Evolutionary conservation across 176 grass and related monocot species (phyloP).

Genomic region (Zoysia pacifica): DNA sequence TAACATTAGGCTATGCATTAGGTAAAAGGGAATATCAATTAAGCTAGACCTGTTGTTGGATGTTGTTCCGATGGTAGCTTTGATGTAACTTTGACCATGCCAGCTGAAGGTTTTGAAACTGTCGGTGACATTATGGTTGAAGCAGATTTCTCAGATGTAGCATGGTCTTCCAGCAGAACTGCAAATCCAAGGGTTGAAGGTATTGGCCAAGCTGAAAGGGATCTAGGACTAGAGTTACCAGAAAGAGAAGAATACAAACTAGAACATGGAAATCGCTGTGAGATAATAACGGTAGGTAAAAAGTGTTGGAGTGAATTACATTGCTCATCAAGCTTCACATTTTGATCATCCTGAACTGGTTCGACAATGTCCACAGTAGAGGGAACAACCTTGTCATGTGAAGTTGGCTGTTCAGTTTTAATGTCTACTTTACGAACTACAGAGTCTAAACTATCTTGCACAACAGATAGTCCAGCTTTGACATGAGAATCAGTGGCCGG

Average conservation of each 20-base stretch:
- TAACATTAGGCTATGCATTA: conserved; percentile 30
- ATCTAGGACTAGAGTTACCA: conserved; percentile 44
- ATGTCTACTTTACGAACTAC: conserved; percentile 20
- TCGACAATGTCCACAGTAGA: conserved; percentile 14
- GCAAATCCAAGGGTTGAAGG: conserved; percentile 78
- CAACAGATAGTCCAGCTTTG: conserved; percentile 32
- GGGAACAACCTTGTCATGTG: conserved; percentile 28
- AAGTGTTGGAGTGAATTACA: conserved; percentile 27
- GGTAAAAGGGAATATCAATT: conserved; percentile 19
- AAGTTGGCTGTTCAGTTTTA: conserved; percentile 3
- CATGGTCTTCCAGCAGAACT: conserved; percentile 69
- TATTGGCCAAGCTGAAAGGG: conserved; percentile 52
- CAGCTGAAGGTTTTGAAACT: conserved; percentile 20
- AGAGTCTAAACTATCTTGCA: conserved; percentile 27
- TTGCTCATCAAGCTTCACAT: conserved; percentile 37
- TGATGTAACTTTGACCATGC: conserved; percentile 20
- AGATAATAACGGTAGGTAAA: conserved; percentile 57
- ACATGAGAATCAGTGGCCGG: conserved; percentile 18
- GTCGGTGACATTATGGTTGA: conserved; percentile 38
- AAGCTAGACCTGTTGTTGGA: conserved; percentile 41
- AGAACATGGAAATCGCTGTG: conserved; percentile 58
- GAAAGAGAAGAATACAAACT: conserved; percentile 55
- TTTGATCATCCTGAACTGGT: conserved; percentile 28
- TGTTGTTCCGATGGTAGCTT: conserved; percentile 32
- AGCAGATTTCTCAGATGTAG: conserved; percentile 35